Evolutionary conservation across 2,329 filamentous ascomycete genomes (phyloP).

Genomic region (Penicillium sp.): DNA sequence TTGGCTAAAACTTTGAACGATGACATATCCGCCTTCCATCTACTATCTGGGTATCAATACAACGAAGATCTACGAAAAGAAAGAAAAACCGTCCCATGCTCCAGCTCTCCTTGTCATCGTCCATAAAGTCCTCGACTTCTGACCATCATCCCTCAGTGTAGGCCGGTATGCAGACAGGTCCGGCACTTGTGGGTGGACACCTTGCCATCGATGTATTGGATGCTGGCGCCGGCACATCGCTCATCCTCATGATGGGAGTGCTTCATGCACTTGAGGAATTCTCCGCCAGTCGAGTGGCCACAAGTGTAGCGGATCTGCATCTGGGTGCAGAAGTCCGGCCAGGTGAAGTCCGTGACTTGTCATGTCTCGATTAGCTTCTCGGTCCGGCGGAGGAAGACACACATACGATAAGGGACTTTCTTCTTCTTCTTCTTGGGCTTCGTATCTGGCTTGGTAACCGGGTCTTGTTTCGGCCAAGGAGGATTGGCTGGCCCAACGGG

Average conservation of each 20-base stretch:
- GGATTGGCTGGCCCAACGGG: not conserved
- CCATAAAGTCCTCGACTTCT: not conserved
- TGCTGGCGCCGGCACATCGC: not conserved
- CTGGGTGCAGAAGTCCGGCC: conserved; percentile 57
- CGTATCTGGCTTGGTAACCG: not conserved
- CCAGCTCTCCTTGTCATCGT: not conserved
- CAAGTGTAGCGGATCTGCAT: conserved; percentile 1
- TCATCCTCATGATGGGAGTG: not conserved
- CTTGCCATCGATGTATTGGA: not conserved
- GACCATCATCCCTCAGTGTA: too few relatives aligned
- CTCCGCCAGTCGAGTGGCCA: not conserved
- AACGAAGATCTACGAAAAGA: not conserved
- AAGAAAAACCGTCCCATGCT: too few relatives aligned
- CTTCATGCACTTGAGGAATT: not conserved
- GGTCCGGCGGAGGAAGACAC: not conserved
- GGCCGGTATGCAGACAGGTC: not conserved
- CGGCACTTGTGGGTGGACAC: not conserved
- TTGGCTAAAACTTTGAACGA: not conserved
- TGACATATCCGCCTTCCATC: not conserved
- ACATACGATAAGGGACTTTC: too few relatives aligned
- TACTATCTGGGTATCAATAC: not conserved
- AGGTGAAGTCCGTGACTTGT: conserved; percentile 19
- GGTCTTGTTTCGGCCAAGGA: too few relatives aligned
- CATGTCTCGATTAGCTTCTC: not conserved
- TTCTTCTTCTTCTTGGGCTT: too few relatives aligned